phyloP scores from a whole-genome alignment of 805 yeast genomes.

The Brettanomyces sp. region DNA sequence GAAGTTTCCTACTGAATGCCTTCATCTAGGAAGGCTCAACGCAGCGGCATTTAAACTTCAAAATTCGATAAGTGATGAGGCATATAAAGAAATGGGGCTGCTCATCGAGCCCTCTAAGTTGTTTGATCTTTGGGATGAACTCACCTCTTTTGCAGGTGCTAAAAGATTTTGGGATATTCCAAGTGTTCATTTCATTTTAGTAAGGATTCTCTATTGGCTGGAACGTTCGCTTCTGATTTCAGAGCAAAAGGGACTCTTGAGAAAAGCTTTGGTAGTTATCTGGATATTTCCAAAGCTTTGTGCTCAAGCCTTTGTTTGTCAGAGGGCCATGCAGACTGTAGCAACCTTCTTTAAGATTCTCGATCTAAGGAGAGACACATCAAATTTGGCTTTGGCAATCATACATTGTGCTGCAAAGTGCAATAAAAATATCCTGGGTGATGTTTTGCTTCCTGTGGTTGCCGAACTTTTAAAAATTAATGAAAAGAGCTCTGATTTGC shows the following conservation, averaged over 20 bases:
- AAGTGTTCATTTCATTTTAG: slow-evolving; percentile 28
- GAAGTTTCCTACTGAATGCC: background rate
- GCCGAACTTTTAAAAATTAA: background rate
- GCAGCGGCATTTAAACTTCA: too few relatives aligned
- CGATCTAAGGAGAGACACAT: background rate
- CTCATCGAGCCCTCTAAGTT: too few relatives aligned
- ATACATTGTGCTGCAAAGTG: background rate
- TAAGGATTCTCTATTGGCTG: slow-evolving; percentile 24
- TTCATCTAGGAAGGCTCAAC: too few relatives aligned
- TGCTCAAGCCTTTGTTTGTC: slow-evolving; percentile 10
- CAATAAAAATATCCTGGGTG: background rate
- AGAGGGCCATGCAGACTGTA: slow-evolving; percentile 3
- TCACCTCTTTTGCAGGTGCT: background rate
- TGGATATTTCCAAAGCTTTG: slow-evolving; percentile 16
- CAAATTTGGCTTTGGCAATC: background rate
- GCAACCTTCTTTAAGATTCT: background rate
- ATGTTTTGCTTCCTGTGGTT: background rate
- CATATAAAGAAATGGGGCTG: too few relatives aligned
- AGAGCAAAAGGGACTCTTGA: slow-evolving; percentile 19
- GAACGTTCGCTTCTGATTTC: slow-evolving; percentile 13
- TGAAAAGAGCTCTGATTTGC: background rate
- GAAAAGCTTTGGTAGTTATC: slow-evolving; percentile 31
- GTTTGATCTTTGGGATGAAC: too few relatives aligned
- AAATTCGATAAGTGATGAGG: too few relatives aligned
- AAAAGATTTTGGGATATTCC: slow-evolving; percentile 27